Conservation (phyloP, 257 asterid genomes). For the Schizonepeta tenuifolia region DNA sequence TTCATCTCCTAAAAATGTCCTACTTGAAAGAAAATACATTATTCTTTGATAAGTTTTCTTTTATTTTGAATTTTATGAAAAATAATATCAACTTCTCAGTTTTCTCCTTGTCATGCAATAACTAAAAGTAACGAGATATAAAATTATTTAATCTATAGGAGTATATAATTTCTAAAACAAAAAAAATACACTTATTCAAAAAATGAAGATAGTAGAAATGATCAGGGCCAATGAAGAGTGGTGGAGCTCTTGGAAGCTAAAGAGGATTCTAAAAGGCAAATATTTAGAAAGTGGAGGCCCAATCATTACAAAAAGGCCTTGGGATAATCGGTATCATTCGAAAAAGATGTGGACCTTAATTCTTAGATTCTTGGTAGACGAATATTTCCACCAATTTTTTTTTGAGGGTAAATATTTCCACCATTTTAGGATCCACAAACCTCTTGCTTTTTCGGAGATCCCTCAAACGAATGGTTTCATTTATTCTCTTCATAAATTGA, state of each 20-base stretch:
- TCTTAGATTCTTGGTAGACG: background rate
- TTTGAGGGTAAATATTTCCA: too few relatives aligned
- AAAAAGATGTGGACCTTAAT: background rate
- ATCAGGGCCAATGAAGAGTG: background rate
- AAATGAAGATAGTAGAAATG: too few relatives aligned
- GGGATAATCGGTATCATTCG: background rate
- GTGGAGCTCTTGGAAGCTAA: background rate
- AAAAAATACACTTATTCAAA: too few relatives aligned
- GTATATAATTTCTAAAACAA: too few relatives aligned
- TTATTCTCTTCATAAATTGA: background rate
- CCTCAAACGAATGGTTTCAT: background rate
- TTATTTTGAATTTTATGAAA: too few relatives aligned
- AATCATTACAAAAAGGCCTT: constrained; percentile 15
- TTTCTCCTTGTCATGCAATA: too few relatives aligned
- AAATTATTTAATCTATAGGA: too few relatives aligned
- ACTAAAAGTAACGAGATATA: too few relatives aligned
- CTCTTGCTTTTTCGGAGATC: background rate
- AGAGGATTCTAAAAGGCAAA: background rate
- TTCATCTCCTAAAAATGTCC: too few relatives aligned
- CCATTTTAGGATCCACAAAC: background rate
- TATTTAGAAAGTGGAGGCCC: background rate
- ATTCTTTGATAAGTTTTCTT: too few relatives aligned
- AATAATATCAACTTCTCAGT: too few relatives aligned
- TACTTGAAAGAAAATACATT: too few relatives aligned
- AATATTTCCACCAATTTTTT: background rate